Evolutionary conservation across 768 basidiomycete genomes (phyloP).

Genomic region (Dictyophora rubrovolvata): DNA sequence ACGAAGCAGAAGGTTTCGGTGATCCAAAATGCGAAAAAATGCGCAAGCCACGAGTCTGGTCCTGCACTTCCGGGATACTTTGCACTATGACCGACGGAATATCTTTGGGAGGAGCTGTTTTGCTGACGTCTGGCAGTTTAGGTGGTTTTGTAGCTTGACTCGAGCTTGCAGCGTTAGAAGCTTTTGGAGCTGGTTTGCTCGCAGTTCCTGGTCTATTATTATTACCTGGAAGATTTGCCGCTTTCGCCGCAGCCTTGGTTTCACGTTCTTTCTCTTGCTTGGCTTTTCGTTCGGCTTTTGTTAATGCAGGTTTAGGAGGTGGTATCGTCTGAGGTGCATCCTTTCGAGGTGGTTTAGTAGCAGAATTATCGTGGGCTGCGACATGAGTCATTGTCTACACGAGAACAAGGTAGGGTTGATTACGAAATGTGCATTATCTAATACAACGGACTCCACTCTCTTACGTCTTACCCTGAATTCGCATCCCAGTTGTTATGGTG

Average conservation of each 20-base stretch:
- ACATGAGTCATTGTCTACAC: not conserved
- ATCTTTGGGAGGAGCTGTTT: conserved; percentile 11
- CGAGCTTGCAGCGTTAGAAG: not conserved
- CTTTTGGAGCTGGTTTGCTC: not conserved
- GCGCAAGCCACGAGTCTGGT: conserved; percentile 51
- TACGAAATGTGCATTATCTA: not conserved
- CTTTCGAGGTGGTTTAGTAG: not conserved
- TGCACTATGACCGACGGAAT: conserved; percentile 5
- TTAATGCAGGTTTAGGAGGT: conserved; percentile 34
- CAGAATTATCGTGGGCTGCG: not conserved
- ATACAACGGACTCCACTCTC: not conserved
- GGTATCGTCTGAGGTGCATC: not conserved
- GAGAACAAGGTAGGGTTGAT: not conserved
- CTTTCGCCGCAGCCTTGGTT: conserved; percentile 51
- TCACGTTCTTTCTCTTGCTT: conserved; percentile 73
- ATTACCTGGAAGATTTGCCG: conserved; percentile 16
- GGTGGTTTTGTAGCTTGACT: not conserved
- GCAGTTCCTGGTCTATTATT: not conserved
- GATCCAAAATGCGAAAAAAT: conserved; percentile 84
- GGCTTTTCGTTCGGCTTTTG: conserved; percentile 72
- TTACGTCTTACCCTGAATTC: not conserved
- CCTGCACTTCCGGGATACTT: conserved; percentile 24
- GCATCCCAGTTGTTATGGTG: not conserved
- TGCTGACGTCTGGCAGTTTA: conserved; percentile 5
- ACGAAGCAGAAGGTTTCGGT: conserved; percentile 35